Conservation (phyloP, 768 basidiomycete species). For the Trametes cinnabarina region DNA sequence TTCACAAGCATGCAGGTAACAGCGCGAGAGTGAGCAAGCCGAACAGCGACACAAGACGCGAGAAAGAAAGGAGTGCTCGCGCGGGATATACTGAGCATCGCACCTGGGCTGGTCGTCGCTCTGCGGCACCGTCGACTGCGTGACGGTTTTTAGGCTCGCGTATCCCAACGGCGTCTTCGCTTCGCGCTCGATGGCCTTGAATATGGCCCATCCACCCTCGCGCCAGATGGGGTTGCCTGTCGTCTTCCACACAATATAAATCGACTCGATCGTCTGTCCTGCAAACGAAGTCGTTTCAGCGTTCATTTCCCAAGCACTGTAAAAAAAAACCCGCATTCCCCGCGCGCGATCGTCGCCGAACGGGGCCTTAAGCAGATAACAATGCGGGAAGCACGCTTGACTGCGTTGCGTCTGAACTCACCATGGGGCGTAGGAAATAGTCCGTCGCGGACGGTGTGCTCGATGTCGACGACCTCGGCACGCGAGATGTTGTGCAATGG, state of each 20-base stretch:
- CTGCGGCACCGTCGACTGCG: constrained; percentile 37
- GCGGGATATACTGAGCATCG: neutral
- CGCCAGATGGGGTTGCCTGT: constrained; percentile 72
- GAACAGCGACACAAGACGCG: neutral
- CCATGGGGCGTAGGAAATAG: constrained; percentile 73
- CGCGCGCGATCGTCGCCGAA: neutral
- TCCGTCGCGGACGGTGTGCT: constrained; percentile 1
- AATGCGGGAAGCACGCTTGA: too few species aligned
- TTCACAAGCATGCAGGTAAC: neutral
- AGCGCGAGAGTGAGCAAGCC: neutral
- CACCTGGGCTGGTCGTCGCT: constrained; percentile 75
- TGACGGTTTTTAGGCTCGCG: constrained; percentile 52
- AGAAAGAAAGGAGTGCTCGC: neutral
- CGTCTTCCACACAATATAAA: constrained; percentile 68
- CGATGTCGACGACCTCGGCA: constrained; percentile 57
- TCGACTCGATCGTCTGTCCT: constrained; percentile 64
- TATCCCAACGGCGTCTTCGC: constrained; percentile 63
- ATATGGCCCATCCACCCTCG: constrained; percentile 67
- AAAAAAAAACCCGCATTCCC: too few species aligned
- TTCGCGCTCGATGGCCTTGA: constrained; percentile 60
- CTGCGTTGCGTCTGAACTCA: constrained; percentile 35
- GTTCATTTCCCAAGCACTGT: neutral
- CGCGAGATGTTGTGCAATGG: neutral
- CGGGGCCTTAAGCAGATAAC: neutral
- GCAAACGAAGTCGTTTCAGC: neutral